phyloP scores from a whole-genome alignment of 306 rosid genomes.

The Corylus heterophylla region DNA sequence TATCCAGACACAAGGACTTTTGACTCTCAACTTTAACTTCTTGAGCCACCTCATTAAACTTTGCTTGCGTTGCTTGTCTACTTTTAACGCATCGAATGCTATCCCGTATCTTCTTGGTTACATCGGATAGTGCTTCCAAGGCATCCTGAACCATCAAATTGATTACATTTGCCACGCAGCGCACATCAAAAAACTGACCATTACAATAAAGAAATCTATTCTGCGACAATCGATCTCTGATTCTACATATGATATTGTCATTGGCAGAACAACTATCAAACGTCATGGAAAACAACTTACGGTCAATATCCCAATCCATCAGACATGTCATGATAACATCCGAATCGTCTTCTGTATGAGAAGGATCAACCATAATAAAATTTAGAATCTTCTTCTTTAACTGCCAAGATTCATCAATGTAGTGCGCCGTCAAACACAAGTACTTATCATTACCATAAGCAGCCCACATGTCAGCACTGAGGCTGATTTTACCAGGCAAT shows the following conservation, averaged over 20 bases:
- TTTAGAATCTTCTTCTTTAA: constrained; percentile 73
- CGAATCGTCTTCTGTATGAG: constrained; percentile 76
- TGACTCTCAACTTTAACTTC: constrained; percentile 66
- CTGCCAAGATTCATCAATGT: constrained; percentile 93
- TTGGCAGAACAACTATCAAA: constrained; percentile 71
- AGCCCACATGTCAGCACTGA: constrained; percentile 83
- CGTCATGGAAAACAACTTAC: constrained; percentile 85
- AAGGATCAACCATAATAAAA: constrained; percentile 71
- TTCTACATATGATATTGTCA: constrained; percentile 59
- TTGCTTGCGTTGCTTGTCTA: constrained; percentile 60
- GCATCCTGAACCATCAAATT: constrained; percentile 50
- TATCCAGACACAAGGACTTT: constrained; percentile 62
- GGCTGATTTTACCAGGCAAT: constrained; percentile 90
- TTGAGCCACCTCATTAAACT: constrained; percentile 67
- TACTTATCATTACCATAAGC: constrained; percentile 55
- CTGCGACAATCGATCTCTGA: constrained; percentile 77
- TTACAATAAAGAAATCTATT: constrained; percentile 83
- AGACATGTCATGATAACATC: constrained; percentile 75
- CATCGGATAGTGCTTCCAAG: constrained; percentile 54
- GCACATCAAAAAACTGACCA: constrained; percentile 87
- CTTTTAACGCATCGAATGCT: constrained; percentile 66
- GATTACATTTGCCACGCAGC: constrained; percentile 62
- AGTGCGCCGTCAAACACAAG: constrained; percentile 85
- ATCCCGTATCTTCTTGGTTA: constrained; percentile 60
- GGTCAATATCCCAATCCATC: constrained; percentile 98